Evolutionary conservation across 805 yeast genomes (phyloP).

Genomic region (Blastobotrys robertii): DNA sequence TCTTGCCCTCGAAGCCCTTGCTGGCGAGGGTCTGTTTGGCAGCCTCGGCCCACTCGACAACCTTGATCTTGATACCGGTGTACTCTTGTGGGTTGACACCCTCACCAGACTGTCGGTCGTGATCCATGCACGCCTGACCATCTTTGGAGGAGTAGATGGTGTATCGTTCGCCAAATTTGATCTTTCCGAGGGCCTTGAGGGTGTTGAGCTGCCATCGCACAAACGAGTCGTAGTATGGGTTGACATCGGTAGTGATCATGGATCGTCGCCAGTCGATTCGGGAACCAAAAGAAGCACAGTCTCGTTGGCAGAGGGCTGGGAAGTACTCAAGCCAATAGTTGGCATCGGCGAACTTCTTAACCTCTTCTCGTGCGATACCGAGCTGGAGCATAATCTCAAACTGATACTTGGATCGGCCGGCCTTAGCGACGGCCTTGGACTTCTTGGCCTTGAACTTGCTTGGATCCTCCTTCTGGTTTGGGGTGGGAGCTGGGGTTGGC

Average conservation of each 20-base stretch:
- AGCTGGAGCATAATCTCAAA: conserved; percentile 92
- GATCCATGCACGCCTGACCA: conserved; percentile 99
- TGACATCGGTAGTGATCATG: conserved; percentile 87
- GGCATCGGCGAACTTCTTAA: conserved; percentile 85
- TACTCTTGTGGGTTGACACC: conserved; percentile 97
- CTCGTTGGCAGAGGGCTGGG: conserved; percentile 80
- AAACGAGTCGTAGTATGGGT: conserved; percentile 90
- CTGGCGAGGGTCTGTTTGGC: conserved; percentile 36
- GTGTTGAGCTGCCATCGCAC: conserved; percentile 94
- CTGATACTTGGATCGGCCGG: conserved; percentile 90
- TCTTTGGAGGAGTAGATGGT: conserved; percentile 96
- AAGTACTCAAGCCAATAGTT: conserved; percentile 80
- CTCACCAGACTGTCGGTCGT: conserved; percentile 94
- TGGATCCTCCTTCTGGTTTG: conserved; percentile 50
- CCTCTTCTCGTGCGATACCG: conserved; percentile 78
- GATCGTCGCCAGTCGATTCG: conserved; percentile 98
- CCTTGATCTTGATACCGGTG: conserved; percentile 79
- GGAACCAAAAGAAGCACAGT: conserved; percentile 76
- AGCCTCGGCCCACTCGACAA: conserved; percentile 51
- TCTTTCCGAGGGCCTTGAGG: conserved; percentile 75
- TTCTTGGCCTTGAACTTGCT: conserved; percentile 89
- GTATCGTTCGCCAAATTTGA: conserved; percentile 96
- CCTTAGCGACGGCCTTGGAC: conserved; percentile 87
- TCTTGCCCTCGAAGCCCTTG: conserved; percentile 44
- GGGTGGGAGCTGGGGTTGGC: conserved; percentile 24